Evolutionary conservation across 2,329 filamentous ascomycete species (phyloP).

Genomic region (Fusarium liriodendri): DNA sequence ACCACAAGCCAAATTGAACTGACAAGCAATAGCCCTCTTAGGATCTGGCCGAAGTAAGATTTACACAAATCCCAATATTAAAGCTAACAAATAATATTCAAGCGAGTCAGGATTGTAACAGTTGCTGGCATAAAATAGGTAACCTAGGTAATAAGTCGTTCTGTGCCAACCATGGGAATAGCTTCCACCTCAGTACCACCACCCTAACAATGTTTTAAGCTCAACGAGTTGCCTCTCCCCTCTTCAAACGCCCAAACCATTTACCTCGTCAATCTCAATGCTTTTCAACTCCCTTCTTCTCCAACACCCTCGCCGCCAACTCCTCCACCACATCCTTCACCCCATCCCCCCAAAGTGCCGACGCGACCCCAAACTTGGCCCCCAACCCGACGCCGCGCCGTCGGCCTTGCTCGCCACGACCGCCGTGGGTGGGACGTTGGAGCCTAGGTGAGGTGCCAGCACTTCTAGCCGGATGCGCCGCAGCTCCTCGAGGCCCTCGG

Average conservation of each 20-base stretch:
- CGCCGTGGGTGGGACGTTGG: conserved; percentile 7
- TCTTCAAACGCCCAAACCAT: not conserved
- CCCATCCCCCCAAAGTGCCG: conserved; percentile 34
- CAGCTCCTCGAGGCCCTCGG: conserved; percentile 23
- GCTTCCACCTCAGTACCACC: not conserved
- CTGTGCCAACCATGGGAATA: not conserved
- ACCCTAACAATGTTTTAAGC: not conserved
- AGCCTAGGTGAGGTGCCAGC: conserved; percentile 14
- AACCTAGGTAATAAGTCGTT: not conserved
- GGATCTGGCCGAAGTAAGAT: not conserved
- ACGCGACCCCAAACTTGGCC: conserved; percentile 29
- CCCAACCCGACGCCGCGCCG: conserved; percentile 21
- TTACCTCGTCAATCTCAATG: not conserved
- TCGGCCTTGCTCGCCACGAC: conserved; percentile 33
- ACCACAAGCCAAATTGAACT: not conserved
- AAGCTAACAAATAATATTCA: not conserved
- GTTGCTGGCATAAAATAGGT: not conserved
- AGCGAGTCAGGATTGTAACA: not conserved
- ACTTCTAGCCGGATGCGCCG: conserved; percentile 17
- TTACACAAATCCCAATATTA: not conserved
- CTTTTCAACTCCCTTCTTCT: conserved; percentile 14
- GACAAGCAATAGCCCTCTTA: not conserved
- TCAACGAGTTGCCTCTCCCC: not conserved
- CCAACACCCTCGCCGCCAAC: conserved; percentile 25
- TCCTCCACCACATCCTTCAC: conserved; percentile 36